phyloP scores from a whole-genome alignment of 164 flowering plant genomes.

The Chimonanthus praecox region DNA sequence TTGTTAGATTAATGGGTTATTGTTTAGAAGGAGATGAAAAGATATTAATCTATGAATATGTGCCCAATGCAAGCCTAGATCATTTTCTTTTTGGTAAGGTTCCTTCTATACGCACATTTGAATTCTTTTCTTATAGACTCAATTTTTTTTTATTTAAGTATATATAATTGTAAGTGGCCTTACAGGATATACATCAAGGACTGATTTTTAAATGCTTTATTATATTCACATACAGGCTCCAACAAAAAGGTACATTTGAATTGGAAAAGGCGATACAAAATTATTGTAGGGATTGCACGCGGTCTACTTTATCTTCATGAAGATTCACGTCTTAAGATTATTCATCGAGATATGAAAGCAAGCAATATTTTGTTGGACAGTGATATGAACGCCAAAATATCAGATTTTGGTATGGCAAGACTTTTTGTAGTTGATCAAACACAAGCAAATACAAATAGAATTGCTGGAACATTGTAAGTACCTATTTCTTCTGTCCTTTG shows the following conservation, averaged over 20 bases:
- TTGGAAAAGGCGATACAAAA: conserved; percentile 21
- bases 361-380: conserved; percentile 47
- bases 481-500: not conserved
- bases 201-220: not conserved
- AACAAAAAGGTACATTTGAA: conserved; percentile 2
- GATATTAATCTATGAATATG: conserved; percentile 9
- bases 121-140: no score
- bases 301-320: conserved; percentile 57
- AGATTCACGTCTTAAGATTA: conserved; percentile 42
- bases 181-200: no score
- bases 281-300: conserved; percentile 37
- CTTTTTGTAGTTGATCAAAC: conserved; percentile 26
- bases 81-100: conserved; percentile 6
- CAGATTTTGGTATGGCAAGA: conserved; percentile 47
- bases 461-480: conserved; percentile 38
- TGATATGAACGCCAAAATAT: conserved; percentile 37
- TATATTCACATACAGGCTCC: not conserved
- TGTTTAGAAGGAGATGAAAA: conserved; percentile 10
- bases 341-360: conserved; percentile 55
- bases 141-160: no score
- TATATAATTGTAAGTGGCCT: no score
- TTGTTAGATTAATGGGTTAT: conserved; percentile 11
- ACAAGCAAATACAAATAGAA: conserved; percentile 15
- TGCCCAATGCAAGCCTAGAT: conserved; percentile 13
- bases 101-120: not conserved